Conservation (phyloP, 2,329 filamentous ascomycete genomes). For the Dothideomycetidae sp. region DNA sequence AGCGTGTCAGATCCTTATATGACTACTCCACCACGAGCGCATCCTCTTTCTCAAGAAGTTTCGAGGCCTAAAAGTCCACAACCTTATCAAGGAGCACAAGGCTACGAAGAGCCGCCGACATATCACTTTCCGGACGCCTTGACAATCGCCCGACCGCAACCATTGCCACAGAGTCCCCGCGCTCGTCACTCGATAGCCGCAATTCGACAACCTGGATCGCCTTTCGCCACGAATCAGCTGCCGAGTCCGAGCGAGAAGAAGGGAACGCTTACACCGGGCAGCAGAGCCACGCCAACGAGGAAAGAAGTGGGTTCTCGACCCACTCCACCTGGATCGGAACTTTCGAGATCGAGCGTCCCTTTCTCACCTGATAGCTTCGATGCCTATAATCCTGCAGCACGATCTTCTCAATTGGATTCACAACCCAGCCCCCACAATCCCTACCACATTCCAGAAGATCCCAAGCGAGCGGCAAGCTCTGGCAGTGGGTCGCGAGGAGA, state of each 20-base stretch:
- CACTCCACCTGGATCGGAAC: conserved; percentile 23
- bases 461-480: conserved; percentile 16
- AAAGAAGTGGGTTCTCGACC: conserved; percentile 66
- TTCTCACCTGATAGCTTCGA: conserved; percentile 68
- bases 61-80: conserved; percentile 20
- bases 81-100: conserved; percentile 11
- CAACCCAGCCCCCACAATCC: conserved; percentile 14
- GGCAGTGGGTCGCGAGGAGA: conserved; percentile 17
- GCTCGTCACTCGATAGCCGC: conserved; percentile 24
- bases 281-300: conserved; percentile 38
- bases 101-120: conserved; percentile 4
- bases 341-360: conserved; percentile 36
- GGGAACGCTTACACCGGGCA: conserved; percentile 13
- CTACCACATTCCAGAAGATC: conserved; percentile 14
- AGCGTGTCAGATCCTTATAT: conserved; percentile 21
- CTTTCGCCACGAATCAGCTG: conserved; percentile 6
- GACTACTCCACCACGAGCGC: conserved; percentile 20
- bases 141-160: conserved; percentile 19
- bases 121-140: conserved; percentile 12
- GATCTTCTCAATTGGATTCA: conserved; percentile 9
- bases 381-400: conserved; percentile 46
- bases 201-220: conserved; percentile 15
- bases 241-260: not conserved
- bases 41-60: conserved; percentile 24
- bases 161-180: conserved; percentile 13